Percentiles rank a stretch among this genome's conserved stretches.
These are phyloP conservation scores for Kodamaea jinghongensis DNA, from an alignment of 805 yeast species.

Conservation along the genomic window DNA sequence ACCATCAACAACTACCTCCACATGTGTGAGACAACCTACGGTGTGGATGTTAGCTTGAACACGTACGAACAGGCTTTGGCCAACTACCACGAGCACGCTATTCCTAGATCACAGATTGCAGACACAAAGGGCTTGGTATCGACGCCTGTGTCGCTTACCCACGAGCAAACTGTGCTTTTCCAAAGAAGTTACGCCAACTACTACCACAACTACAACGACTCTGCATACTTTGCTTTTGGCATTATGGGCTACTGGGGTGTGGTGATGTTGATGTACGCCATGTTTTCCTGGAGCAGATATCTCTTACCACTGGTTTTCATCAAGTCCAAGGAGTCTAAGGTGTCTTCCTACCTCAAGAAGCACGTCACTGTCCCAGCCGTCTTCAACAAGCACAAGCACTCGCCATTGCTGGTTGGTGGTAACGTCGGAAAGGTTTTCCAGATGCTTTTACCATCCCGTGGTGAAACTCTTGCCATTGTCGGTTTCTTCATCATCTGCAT, in stretches of 20 bases:
- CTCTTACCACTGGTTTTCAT: constrained; percentile 29
- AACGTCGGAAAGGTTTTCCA: constrained; percentile 1
- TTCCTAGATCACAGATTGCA: background rate
- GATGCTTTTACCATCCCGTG: constrained; percentile 8
- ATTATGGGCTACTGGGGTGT: constrained; percentile 18
- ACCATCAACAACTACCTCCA: background rate
- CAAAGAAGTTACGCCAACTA: background rate
- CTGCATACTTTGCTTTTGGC: background rate
- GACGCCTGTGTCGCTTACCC: constrained; percentile 1
- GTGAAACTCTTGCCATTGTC: constrained; percentile 14
- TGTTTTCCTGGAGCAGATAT: constrained; percentile 12
- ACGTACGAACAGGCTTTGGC: background rate
- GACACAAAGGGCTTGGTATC: background rate
- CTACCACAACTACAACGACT: constrained; percentile 5
- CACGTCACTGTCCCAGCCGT: constrained; percentile 19
- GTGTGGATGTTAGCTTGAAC: background rate
- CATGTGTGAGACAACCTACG: constrained; percentile 1
- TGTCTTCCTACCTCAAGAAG: constrained; percentile 6
- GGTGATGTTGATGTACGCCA: constrained; percentile 11
- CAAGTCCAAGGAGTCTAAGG: constrained; percentile 4
- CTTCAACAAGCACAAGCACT: constrained; percentile 10
- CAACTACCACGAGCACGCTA: constrained; percentile 1
- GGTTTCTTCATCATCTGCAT: constrained; percentile 30
- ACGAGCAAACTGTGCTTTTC: background rate
- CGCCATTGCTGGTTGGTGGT: constrained; percentile 4